These are phyloP conservation scores for Dioscorea zingiberensis DNA, from an alignment of 106 monocot genomes.

Conservation along the genomic window DNA sequence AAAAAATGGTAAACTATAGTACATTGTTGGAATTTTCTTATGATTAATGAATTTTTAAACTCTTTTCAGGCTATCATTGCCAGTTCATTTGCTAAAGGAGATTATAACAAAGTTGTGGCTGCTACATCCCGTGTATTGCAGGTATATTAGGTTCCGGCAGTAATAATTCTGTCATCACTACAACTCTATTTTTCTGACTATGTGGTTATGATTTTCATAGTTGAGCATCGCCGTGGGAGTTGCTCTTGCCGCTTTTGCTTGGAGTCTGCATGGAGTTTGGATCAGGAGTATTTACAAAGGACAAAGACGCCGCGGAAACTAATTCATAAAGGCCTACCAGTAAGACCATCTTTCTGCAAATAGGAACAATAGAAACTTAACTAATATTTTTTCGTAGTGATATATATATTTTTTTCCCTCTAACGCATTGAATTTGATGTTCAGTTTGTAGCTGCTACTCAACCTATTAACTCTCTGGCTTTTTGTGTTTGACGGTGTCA, in stretches of 20 bases:
- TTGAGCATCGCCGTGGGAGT: constrained; percentile 67
- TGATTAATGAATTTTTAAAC: too few species aligned
- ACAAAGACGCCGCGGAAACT: constrained; percentile 40
- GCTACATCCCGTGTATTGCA: constrained; percentile 74
- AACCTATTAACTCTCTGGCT: constrained; percentile 54
- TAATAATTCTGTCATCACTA: neutral
- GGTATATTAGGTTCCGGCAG: constrained; percentile 19
- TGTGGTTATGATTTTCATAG: constrained; percentile 17
- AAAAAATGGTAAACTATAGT: neutral
- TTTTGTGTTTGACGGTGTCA: constrained; percentile 71
- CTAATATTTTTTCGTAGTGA: too few species aligned
- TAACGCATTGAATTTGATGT: neutral
- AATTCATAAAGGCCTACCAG: constrained; percentile 63
- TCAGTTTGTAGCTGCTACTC: constrained; percentile 59
- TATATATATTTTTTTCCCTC: too few species aligned
- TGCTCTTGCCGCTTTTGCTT: constrained; percentile 48
- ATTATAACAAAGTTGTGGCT: constrained; percentile 36
- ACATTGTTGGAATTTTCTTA: too few species aligned
- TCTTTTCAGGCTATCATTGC: constrained; percentile 74
- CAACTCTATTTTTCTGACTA: neutral
- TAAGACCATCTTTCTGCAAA: constrained; percentile 9
- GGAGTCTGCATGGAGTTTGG: constrained; percentile 61
- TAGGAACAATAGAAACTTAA: too few species aligned
- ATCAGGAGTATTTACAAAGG: constrained; percentile 65
- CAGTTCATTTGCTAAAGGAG: constrained; percentile 68